Evolutionary conservation across 192 early-diverging fungal species (phyloP), one percentile per base, ranked within the genome.

Genomic region (Glomus cerebriforme): DNA sequence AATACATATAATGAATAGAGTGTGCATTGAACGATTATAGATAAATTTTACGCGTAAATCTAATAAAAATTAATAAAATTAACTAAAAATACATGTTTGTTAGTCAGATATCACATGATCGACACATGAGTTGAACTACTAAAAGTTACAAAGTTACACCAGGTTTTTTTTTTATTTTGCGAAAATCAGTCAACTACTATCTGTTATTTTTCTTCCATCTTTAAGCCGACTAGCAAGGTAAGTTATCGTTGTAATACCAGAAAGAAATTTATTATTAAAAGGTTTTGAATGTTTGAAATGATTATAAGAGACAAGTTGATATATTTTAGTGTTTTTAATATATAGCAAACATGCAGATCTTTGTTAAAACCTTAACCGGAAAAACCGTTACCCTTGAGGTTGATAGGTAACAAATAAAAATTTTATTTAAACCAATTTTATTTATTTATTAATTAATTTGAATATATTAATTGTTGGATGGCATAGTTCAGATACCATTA

Each of bases 331-430:
- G 10, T 26, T 1, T 64, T 35, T 67, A 2, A 35, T 29, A 31
- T 6, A 17, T 32, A 13, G 32, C 74, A 22, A 79, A 37, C 29
- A 93, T 92, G 92, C 91, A 93, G 59, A 93, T 93, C 64, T 93
- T 93, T 77, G 92, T 93, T 84, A 93, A 93, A 85, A 93, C 92
- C 72, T 87, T 93, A 79, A 93, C 92, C 32, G 92, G 92, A 64
- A 93, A 92, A 86, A 93, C 92, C 75, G 92, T 93, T 77, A 93
- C 92, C 67, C 86, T 93, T 37, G 92, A 93, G 85, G 92, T 93
- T 31, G 92, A 93, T 82, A 89, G 73, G 73, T 75, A 75, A 7
- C 58, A 47, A 19, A 32, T n/a, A 54, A 54, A 54, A 22, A 54
- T 19, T 22, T 19, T 19, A 54, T 54, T 19, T n/a, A n/a, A n/a